phyloP scores from a whole-genome alignment of 805 yeast genomes.

The Myxozyma geophila region DNA sequence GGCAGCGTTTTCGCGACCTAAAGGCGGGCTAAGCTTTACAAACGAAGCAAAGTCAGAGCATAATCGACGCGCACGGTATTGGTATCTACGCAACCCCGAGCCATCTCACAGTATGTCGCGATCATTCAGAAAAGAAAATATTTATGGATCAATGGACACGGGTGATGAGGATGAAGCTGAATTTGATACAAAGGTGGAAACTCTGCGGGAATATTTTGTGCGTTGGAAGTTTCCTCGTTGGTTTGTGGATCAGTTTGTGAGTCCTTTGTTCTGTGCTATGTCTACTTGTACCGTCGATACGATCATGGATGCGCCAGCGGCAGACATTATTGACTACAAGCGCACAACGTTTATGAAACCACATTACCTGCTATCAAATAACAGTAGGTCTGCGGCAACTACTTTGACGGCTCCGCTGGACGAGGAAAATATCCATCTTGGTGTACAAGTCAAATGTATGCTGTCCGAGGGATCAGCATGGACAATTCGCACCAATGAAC shows the following conservation, averaged over 20 bases:
- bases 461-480: conserved; percentile 26
- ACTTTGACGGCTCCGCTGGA: conserved; percentile 23
- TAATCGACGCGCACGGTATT: conserved; percentile 6
- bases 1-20: conserved; percentile 14
- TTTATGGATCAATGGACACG: conserved; percentile 17
- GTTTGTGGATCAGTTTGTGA: conserved; percentile 23
- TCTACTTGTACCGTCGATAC: conserved; percentile 21
- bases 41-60: conserved; percentile 18
- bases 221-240: conserved; percentile 25
- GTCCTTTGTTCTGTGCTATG: conserved; percentile 30
- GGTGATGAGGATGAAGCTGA: conserved; percentile 5
- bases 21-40: conserved; percentile 22
- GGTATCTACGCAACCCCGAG: neutral
- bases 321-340: conserved; percentile 32
- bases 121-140: neutral
- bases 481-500: conserved; percentile 20
- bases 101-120: neutral
- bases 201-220: conserved; percentile 17
- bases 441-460: conserved; percentile 18
- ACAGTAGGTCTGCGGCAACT: conserved; percentile 25
- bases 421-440: conserved; percentile 26
- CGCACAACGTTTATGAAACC: conserved; percentile 26
- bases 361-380: conserved; percentile 24
- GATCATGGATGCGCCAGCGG: conserved; percentile 27
- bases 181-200: conserved; percentile 12